Base-by-base conservation (phyloP, 768 basidiomycete genomes). In the Piloderma croceum region DNA sequence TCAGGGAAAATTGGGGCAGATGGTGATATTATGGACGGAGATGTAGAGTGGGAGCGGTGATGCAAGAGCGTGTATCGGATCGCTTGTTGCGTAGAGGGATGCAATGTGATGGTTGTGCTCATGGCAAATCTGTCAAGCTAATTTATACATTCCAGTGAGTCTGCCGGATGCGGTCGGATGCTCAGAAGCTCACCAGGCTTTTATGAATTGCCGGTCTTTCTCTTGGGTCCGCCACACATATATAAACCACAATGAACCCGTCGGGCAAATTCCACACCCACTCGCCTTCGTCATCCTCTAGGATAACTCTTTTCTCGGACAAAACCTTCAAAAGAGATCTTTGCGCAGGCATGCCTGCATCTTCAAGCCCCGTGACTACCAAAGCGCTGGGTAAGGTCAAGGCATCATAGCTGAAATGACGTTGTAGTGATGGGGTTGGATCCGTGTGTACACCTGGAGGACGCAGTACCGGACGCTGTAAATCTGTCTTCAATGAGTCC, bases 81-180 rank as follows among this genome's bases (percentile, higher is more conserved):
- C n/a, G n/a, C n/a, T n/a, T n/a, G n/a, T n/a, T n/a, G 46, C 21
- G 65, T 62, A 7, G 62, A 59, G 27, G 71, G 61, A 18, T 73
- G 67, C 7, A 83, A 55, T 23, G 68, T 61, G 35, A 85, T 59
- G 31, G 75, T 76, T 5, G 73, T 75, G 51, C 84, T 89, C 74
- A 90, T 79, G 3, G 85, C 71, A 55, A 90, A 90, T 51, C 73
- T 76, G 55, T 90, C 85, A 11, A 90, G 69, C 86, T 89, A 51
- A n/a, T 24, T 13, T 37, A 42, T 23, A 37, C 22, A 34, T 40
- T 35, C 31, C 18, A 24, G 41, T 19, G 36, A 39, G 25, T 23
- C 35, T 40, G 49, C 43, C 29, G 27, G 20, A 33, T 20, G n/a
- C 23, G 18, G 25, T n/a, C 42, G 18, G 19, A 39, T 20, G 45